These are phyloP conservation scores for Elongisporangium prolatum DNA, from an alignment of 352 stramenopile genomes.

Conservation along the genomic window DNA sequence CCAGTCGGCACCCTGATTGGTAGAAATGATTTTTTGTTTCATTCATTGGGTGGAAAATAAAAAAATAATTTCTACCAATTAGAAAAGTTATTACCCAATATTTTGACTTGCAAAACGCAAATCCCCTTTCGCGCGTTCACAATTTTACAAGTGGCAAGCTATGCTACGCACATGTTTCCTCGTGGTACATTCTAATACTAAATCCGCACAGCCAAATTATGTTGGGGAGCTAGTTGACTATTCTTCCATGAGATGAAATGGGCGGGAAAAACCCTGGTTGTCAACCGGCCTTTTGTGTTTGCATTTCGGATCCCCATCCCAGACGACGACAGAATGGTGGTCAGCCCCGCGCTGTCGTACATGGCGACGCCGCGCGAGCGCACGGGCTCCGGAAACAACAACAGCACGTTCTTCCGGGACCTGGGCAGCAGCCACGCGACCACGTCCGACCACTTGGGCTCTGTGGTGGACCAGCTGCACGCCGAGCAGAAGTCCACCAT, in stretches of 20 bases:
- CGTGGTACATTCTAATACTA: too few relatives aligned
- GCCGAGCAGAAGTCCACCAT: slow-evolving; percentile 81
- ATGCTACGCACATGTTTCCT: too few relatives aligned
- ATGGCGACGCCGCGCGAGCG: neutral
- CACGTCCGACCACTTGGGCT: slow-evolving; percentile 26
- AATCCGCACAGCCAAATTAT: neutral
- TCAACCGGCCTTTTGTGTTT: neutral
- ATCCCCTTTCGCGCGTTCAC: neutral
- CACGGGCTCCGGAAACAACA: neutral
- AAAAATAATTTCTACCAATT: neutral
- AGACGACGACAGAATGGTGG: neutral
- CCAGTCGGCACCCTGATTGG: neutral
- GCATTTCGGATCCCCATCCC: slow-evolving; percentile 1
- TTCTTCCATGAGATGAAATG: neutral
- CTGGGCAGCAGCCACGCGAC: slow-evolving; percentile 1
- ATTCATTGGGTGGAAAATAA: neutral
- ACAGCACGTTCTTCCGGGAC: slow-evolving; percentile 2
- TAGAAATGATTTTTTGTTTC: neutral
- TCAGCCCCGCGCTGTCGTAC: slow-evolving; percentile 1
- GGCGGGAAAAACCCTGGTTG: slow-evolving; percentile 3
- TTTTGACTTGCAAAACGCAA: neutral
- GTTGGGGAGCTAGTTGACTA: neutral
- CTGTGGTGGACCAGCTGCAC: slow-evolving; percentile 69
- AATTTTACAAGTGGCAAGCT: neutral
- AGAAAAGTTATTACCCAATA: neutral